Percentiles rank a stretch among this genome's conserved stretches.
These are phyloP conservation scores for Globisporangium ultimum DNA, from an alignment of 352 stramenopile genomes.

Conservation along the genomic window DNA sequence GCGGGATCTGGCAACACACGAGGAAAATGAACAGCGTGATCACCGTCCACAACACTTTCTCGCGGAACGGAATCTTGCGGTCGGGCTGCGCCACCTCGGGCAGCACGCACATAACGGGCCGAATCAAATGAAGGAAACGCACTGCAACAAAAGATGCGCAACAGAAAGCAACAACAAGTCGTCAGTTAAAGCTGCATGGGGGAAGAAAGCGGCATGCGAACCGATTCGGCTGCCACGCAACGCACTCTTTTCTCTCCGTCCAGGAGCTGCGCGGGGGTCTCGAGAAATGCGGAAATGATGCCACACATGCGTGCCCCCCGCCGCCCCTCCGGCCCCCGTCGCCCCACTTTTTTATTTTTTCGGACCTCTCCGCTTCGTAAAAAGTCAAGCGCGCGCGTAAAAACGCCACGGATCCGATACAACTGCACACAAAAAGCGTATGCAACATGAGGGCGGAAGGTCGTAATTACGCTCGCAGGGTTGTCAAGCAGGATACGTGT, in stretches of 20 bases:
- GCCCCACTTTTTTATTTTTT: no score
- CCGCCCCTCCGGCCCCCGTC: no score
- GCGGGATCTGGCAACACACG: conserved; percentile 99
- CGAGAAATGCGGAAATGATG: conserved; percentile 20
- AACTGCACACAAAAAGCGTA: conserved; percentile 2
- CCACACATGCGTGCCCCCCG: background rate
- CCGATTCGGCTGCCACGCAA: no score
- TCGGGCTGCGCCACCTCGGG: conserved; percentile 96
- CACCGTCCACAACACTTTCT: conserved; percentile 99
- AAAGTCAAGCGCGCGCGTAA: conserved; percentile 2
- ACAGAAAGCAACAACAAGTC: no score
- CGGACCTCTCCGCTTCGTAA: conserved; percentile 10
- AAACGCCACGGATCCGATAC: no score
- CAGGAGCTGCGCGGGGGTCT: conserved; percentile 1
- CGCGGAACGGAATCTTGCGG: conserved; percentile 98
- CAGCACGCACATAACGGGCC: conserved; percentile 98
- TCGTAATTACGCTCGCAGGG: conserved; percentile 8
- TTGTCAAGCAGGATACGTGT: conserved; percentile 5
- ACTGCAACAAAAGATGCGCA: conserved; percentile 37
- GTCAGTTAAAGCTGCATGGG: background rate
- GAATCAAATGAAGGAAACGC: conserved; percentile 98
- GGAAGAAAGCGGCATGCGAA: background rate
- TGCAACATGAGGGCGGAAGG: background rate
- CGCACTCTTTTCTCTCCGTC: conserved; percentile 23
- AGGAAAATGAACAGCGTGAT: conserved; percentile 99